These are phyloP conservation scores for Planoprotostelium fungivorum DNA, from an alignment of 78 protist species.

Conservation along the genomic window DNA sequence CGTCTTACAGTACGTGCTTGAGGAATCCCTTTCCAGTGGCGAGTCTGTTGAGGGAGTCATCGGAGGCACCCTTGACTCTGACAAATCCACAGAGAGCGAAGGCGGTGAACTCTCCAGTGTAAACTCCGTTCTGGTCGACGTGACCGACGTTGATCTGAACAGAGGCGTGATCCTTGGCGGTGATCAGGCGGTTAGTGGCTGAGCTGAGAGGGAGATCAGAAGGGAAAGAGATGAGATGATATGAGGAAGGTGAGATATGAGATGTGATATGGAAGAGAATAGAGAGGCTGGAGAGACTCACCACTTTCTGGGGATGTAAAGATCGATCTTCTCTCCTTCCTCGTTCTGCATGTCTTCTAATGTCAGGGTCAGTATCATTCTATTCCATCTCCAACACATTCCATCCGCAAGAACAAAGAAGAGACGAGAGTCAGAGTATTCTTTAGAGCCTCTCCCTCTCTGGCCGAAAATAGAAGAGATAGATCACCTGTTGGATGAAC, in stretches of 20 bases:
- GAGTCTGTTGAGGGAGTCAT: conserved; percentile 72
- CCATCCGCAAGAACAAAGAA: no score
- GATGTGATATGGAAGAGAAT: not conserved
- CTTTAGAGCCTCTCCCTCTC: no score
- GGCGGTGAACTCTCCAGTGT: conserved; percentile 72
- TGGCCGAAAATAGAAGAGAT: no score
- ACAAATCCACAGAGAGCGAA: conserved; percentile 79
- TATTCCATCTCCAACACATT: no score
- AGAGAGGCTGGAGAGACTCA: conserved; percentile 9
- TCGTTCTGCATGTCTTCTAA: conserved; percentile 63
- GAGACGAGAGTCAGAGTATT: no score
- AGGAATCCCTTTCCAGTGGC: conserved; percentile 66
- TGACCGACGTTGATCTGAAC: conserved; percentile 92
- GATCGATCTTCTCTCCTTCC: conserved; percentile 71
- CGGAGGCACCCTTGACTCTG: conserved; percentile 72
- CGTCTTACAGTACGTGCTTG: conserved; percentile 18
- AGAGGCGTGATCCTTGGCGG: conserved; percentile 91
- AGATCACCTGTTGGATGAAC: conserved; percentile 1
- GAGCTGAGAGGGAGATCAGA: conserved; percentile 53
- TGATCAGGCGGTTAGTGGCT: conserved; percentile 82
- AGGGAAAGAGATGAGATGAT: not conserved
- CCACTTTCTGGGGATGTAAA: conserved; percentile 91
- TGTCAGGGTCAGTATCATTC: not conserved
- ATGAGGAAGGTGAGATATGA: not conserved
- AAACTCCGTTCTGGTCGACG: conserved; percentile 81